Conservation (phyloP, 2,329 filamentous ascomycete species). For the Penicillium carneum region DNA sequence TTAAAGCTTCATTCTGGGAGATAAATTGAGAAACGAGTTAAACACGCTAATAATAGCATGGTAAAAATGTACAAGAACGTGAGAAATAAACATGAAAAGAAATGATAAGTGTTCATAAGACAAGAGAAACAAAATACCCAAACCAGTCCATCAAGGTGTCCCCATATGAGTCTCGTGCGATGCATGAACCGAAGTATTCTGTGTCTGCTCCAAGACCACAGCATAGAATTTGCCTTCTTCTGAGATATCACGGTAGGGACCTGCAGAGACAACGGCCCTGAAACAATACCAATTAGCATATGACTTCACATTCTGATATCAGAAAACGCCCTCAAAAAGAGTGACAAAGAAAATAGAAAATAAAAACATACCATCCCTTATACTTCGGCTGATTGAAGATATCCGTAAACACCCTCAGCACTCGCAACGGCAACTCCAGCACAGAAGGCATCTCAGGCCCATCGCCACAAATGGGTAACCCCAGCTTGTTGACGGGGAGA, state of each 20-base stretch:
- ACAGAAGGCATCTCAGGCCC: slow-evolving; percentile 46
- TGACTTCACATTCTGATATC: background rate
- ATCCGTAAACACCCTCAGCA: slow-evolving; percentile 48
- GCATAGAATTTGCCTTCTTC: slow-evolving; percentile 50
- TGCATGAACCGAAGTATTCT: slow-evolving; percentile 4
- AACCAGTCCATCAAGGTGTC: slow-evolving; percentile 8
- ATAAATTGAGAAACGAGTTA: background rate
- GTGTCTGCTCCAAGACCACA: slow-evolving; percentile 46
- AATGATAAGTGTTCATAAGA: background rate
- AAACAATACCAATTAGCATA: slow-evolving; percentile 2
- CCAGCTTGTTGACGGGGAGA: slow-evolving; percentile 47
- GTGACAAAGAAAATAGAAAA: slow-evolving; percentile 1
- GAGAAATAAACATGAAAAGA: background rate
- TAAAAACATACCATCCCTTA: slow-evolving; percentile 45
- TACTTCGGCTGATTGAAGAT: slow-evolving; percentile 50
- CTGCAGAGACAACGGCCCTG: slow-evolving; percentile 46
- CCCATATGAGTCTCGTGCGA: slow-evolving; percentile 15
- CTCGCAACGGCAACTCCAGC: slow-evolving; percentile 45
- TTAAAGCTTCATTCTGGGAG: no score
- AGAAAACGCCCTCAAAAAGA: background rate
- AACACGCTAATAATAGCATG: background rate
- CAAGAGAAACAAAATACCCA: background rate
- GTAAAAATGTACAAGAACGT: slow-evolving; percentile 7
- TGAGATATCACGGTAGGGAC: slow-evolving; percentile 47
- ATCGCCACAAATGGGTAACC: slow-evolving; percentile 46